Base-by-base conservation (phyloP, 108 stramenopile genomes). In the Nitzschia putrida region DNA sequence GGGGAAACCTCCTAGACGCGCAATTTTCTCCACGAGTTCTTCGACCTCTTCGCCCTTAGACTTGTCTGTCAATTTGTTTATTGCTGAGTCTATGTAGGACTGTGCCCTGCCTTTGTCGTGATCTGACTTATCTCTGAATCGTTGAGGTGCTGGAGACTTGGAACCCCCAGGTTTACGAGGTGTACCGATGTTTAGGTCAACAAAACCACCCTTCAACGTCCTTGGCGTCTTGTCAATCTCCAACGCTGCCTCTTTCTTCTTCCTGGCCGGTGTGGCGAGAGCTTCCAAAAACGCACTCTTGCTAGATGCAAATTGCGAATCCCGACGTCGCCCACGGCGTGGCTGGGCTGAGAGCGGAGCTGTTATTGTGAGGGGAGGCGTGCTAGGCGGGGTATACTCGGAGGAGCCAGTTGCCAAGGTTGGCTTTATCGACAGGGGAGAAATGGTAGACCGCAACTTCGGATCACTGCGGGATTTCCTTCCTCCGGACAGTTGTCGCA, bases 1-100 rank as follows among this genome's bases (percentile, higher is more conserved):
- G 22, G 76, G 76, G 43, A 77, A 64, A 2, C 76, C 76, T 13
- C 63, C 69, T 21, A 68, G 57, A 9, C 44, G 8, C 24, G 69
- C 50, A 29, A 77, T 77, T 21, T 57, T 43, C 29, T 53, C 11
- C 0, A 61, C 60, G 21, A 77, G 55, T 6, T n/a, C 26, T 14
- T 50, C 41, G 5, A 77, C 61, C 25, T 65, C 61, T 25, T 29
- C 45, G 9, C 14, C 42, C 26, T 61, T 45, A n/a, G 52, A 43
- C 37, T 64, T 56, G 37, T 77, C 76, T 20, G 37, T 43, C 29
- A 77, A 54, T 22, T 61, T 26, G 18, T 42, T 22, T 22, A 69
- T 25, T 5, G 67, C 76, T 12, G 76, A 61, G 42, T 61, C 66
- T 11, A 72, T 29, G 43, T 64, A 72, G 13, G 47, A 45, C n/a